Evolutionary conservation across 371 early-diverging fungal genomes (phyloP), one percentile per base, ranked within the genome.

Genomic region (Fennellomyces sp.): DNA sequence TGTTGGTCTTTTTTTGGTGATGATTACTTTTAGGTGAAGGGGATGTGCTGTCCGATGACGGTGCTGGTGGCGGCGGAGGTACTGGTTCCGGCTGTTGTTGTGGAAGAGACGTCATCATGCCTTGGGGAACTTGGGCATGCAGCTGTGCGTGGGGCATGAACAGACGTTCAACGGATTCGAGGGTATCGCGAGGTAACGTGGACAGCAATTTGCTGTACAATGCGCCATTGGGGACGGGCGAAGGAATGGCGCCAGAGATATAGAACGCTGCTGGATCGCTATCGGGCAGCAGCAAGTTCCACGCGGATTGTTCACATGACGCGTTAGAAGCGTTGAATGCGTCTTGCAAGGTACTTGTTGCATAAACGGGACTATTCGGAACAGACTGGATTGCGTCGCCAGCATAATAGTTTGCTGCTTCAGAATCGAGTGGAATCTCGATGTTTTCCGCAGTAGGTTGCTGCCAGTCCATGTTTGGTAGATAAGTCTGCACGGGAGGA

Each of bases 101-200:
- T 15, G n/a, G 52, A 8, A 49, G 36, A 28, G 19, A 41, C 52
- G 25, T 50, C 50, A 50, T 50, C 29, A 29, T 50, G 28, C 50
- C 29, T 29, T n/a, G 23, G 6, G 50, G 26, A 11, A 29, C 28
- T 8, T 50, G 31, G 21, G 41, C 8, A 31, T 57, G 39, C 21
- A 41, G 15, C 26, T 59, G 56, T n/a, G 63, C 13, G 26, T 56
- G 38, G 12, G 70, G 70, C 3, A 64, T 63, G 2, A 75, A 49
- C n/a, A 75, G 33, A 17, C 61, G 61, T 55, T 68, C 72, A 10
- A 72, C 72, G 6, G 68, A 65, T 38, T 62, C 72, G 29, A 75
- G 50, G 10, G 72, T 75, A 36, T 75, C 65, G 53, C 53, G 59
- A 10, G 76, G 76, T 15, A 76, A 50, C 11, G 70, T 65, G 3